Conservation (phyloP, 2,329 filamentous ascomycete species). For the Chaetothyriales sp. region DNA sequence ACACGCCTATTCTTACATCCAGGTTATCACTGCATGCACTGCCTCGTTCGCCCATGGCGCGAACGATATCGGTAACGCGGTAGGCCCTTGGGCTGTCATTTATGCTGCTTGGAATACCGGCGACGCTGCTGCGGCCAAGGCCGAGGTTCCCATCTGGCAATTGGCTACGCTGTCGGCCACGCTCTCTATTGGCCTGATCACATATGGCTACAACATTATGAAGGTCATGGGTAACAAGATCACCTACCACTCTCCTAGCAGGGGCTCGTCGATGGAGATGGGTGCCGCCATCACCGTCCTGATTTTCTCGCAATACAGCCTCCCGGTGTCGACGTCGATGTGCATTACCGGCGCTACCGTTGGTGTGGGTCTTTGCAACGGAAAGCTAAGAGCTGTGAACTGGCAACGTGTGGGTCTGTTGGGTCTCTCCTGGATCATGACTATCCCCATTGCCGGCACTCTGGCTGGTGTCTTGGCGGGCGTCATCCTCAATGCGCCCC, state of each 20-base stretch:
- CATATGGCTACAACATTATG: constrained; percentile 76
- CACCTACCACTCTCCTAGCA: constrained; percentile 51
- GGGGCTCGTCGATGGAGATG: constrained; percentile 62
- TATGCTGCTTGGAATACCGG: constrained; percentile 56
- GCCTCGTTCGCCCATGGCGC: constrained; percentile 51
- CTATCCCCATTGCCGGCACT: constrained; percentile 49
- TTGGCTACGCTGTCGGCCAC: constrained; percentile 53
- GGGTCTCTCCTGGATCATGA: constrained; percentile 53
- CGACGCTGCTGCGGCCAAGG: constrained; percentile 46
- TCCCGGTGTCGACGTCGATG: constrained; percentile 65
- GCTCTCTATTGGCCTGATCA: constrained; percentile 55
- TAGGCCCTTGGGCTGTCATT: constrained; percentile 56
- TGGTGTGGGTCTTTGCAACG: constrained; percentile 66
- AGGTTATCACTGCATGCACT: constrained; percentile 40
- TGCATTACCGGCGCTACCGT: constrained; percentile 70
- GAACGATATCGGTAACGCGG: constrained; percentile 63
- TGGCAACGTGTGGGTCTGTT: constrained; percentile 58
- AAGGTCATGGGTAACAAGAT: constrained; percentile 76
- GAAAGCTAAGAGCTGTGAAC: constrained; percentile 58
- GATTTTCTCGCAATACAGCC: constrained; percentile 59
- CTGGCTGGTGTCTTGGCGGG: constrained; percentile 42
- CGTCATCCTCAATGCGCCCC: constrained; percentile 45
- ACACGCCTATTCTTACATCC: constrained; percentile 43
- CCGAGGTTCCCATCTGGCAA: constrained; percentile 60
- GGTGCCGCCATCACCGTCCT: constrained; percentile 65